Conservation (phyloP, 441 rosid genomes). For the Theobroma grandiflorum region DNA sequence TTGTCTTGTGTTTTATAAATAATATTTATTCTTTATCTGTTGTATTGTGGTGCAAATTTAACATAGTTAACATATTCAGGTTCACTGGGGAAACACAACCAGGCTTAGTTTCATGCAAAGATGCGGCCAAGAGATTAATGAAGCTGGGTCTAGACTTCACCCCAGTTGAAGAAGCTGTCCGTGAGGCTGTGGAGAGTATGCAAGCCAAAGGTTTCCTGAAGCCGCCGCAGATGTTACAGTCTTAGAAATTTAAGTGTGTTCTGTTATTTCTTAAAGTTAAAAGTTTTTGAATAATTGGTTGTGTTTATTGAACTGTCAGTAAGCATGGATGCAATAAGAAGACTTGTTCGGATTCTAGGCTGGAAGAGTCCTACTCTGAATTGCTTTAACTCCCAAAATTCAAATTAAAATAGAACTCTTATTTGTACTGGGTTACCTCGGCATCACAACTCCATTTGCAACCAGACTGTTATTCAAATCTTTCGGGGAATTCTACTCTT, state of each 20-base stretch:
- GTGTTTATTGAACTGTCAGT: not conserved
- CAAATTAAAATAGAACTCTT: too few relatives aligned
- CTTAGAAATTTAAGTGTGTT: not conserved
- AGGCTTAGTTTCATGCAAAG: constrained; percentile 57
- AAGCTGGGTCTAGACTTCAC: constrained; percentile 70
- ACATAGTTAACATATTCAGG: constrained; percentile 30
- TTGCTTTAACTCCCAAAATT: too few relatives aligned
- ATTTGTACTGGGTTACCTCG: too few relatives aligned
- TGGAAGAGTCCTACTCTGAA: too few relatives aligned
- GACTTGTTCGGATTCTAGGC: not conserved
- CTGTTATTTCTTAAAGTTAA: not conserved
- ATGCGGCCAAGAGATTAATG: constrained; percentile 80
- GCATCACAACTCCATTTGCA: too few relatives aligned
- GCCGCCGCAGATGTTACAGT: not conserved
- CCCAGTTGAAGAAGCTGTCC: constrained; percentile 65
- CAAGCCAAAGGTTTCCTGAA: constrained; percentile 64
- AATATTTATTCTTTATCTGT: not conserved
- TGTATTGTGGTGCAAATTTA: not conserved
- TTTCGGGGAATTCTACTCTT: too few relatives aligned
- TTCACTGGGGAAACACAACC: constrained; percentile 75
- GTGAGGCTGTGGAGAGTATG: constrained; percentile 68
- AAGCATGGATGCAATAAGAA: not conserved
- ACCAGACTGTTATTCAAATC: too few relatives aligned
- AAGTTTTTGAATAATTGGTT: not conserved
- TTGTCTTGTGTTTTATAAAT: not conserved